A percentile compares a stretch with the other conserved stretches of the same genome.
Evolutionary conservation across 1,284 basidiomycete species (phyloP).

Genomic region (Anthracocystis panici-leucophaei): DNA sequence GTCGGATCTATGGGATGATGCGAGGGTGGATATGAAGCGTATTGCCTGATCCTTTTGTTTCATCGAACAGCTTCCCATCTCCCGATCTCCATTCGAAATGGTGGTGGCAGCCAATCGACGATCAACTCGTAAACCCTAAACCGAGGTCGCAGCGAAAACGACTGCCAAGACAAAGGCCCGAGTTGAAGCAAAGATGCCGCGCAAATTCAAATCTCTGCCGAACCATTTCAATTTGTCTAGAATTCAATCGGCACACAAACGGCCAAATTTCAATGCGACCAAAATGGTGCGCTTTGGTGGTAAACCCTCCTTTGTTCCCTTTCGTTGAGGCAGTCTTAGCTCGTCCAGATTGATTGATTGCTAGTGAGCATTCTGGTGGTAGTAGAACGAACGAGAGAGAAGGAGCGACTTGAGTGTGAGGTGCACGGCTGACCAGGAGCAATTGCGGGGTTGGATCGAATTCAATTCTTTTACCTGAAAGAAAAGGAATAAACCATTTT

Average conservation of each 20-base stretch:
- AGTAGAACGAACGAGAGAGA: too few species aligned
- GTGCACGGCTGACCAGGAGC: too few species aligned
- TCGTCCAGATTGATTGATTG: too few species aligned
- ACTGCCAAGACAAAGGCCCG: conserved; percentile 20
- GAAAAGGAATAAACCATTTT: not conserved
- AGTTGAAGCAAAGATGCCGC: conserved; percentile 8
- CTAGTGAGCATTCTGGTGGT: too few species aligned
- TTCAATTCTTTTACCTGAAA: not conserved
- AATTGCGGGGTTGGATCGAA: not conserved
- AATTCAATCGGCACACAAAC: not conserved
- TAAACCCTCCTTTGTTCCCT: not conserved
- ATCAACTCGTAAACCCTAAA: too few species aligned
- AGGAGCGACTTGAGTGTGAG: too few species aligned
- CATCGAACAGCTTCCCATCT: not conserved
- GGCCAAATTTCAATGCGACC: too few species aligned
- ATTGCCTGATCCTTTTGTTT: conserved; percentile 10
- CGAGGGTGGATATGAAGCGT: conserved; percentile 61
- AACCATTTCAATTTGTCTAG: not conserved
- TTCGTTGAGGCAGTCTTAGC: too few species aligned
- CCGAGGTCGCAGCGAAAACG: not conserved
- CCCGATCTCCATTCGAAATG: not conserved
- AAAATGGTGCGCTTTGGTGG: not conserved
- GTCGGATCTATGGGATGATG: conserved; percentile 84
- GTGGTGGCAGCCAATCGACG: not conserved
- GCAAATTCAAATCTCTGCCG: conserved; percentile 3